phyloP scores from a whole-genome alignment of 208 protist species.

The Acanthamoeba castellanii region DNA sequence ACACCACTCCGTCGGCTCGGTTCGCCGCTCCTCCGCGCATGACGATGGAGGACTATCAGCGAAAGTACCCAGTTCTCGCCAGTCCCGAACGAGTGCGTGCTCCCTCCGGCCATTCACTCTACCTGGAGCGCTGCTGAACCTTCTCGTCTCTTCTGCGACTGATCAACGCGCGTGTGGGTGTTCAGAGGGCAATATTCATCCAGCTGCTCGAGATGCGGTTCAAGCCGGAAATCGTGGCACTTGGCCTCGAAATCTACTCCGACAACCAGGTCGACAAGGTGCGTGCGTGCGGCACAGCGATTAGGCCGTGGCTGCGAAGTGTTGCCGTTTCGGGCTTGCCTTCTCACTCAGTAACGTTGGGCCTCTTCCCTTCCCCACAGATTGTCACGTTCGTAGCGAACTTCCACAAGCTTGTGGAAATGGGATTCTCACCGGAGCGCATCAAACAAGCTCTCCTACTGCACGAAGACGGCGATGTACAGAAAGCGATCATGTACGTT shows the following conservation, averaged over 20 bases:
- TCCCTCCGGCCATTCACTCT: background rate
- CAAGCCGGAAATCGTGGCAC: conserved; percentile 61
- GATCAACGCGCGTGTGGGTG: background rate
- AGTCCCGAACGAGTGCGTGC: conserved; percentile 49
- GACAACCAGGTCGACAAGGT: conserved; percentile 46
- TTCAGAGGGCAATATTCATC: conserved; percentile 48
- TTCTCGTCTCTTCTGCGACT: background rate
- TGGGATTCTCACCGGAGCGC: conserved; percentile 37
- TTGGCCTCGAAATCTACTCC: conserved; percentile 30
- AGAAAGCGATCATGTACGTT: conserved; percentile 48
- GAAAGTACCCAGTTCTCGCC: conserved; percentile 39
- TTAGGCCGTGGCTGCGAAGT: too few relatives aligned
- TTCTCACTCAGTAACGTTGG: background rate
- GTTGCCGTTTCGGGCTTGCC: background rate
- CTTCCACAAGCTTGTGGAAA: conserved; percentile 60
- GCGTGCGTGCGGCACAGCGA: background rate
- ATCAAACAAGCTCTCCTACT: conserved; percentile 70
- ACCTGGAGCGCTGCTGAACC: too few relatives aligned
- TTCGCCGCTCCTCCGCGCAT: background rate
- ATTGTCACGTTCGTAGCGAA: conserved; percentile 69
- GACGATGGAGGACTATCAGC: conserved; percentile 49
- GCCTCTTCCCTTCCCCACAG: background rate
- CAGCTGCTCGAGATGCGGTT: conserved; percentile 65
- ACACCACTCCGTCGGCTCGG: background rate
- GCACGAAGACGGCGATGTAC: conserved; percentile 19